Percentiles rank a stretch among this genome's conserved stretches.
phyloP scores from a whole-genome alignment of 768 basidiomycete species.

The Auricularia heimuer region DNA sequence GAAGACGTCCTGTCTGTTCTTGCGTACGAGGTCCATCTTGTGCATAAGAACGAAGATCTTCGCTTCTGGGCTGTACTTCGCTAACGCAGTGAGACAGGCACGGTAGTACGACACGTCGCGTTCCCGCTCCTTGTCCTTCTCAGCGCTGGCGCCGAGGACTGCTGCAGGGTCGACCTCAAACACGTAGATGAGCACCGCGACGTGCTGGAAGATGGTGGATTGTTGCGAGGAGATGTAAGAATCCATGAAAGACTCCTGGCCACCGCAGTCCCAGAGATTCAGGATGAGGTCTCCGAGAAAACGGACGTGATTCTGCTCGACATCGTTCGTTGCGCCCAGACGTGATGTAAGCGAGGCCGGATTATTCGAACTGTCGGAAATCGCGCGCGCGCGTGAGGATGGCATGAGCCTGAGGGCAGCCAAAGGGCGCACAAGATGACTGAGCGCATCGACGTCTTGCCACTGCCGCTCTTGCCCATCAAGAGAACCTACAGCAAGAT shows the following conservation, averaged over 20 bases:
- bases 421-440: slow-evolving; percentile 80
- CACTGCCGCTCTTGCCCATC: slow-evolving; percentile 94
- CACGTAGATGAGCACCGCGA: slow-evolving; percentile 96
- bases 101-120: slow-evolving; percentile 89
- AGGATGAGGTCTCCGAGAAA: slow-evolving; percentile 94
- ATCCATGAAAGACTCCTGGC: slow-evolving; percentile 97
- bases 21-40: slow-evolving; percentile 92
- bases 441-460: slow-evolving; percentile 96
- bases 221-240: slow-evolving; percentile 88
- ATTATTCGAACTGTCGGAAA: slow-evolving; percentile 70
- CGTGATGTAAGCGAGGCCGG: slow-evolving; percentile 85
- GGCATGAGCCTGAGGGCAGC: not conserved
- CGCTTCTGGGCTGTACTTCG: slow-evolving; percentile 71
- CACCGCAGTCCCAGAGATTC: slow-evolving; percentile 98
- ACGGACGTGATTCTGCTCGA: slow-evolving; percentile 94
- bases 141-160: not conserved
- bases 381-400: slow-evolving; percentile 3
- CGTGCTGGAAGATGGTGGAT: slow-evolving; percentile 91
- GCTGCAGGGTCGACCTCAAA: slow-evolving; percentile 68
- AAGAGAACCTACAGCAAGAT: slow-evolving; percentile 63
- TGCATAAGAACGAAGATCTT: slow-evolving; percentile 85
- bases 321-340: slow-evolving; percentile 94
- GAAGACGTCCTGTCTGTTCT: slow-evolving; percentile 48
- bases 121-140: slow-evolving; percentile 42
- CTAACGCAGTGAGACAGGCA: slow-evolving; percentile 78